Evolutionary conservation across 495 filamentous ascomycete species (phyloP), one percentile per base, ranked within the genome.

Genomic region (Hypoxylon trugodes): DNA sequence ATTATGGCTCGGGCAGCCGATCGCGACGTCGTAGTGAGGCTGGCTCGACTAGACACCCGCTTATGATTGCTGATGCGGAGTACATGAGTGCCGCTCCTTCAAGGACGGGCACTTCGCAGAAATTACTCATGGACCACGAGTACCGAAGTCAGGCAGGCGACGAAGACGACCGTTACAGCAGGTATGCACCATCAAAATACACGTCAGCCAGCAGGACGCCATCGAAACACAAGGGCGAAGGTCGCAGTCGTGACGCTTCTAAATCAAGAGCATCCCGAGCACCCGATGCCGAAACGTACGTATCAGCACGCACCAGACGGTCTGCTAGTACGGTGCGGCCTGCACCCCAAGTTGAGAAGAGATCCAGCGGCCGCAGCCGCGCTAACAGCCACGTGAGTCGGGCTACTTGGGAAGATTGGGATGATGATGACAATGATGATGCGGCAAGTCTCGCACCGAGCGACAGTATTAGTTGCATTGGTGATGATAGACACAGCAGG

Each of bases 381-480:
- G 49, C 69, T 6, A 61, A 38, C 26, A 73, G 69, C 59, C 60
- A 70, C 30, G 43, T 65, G 8, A 48, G 45, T 18, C 18, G 16
- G 16, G 45, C 45, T 3, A 65, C 54, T 36, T 48, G 76, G 22
- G 59, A 52, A 13, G 50, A 59, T 28, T 65, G 52, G 48, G 59
- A 51, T 6, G 70, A 65, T 1, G 40, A 47, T 3, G 33, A 37
- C 41, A 53, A 38, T 10, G 69, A 65, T 9, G 51, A 63, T 4
- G 59, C 35, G 22, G 66, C 45, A 6, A 73, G 68, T 36, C 60
- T 85, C 25, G 77, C 71, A 12, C 84, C 85, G 1, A 79, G 79
- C 58, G 85, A 87, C 67, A 85, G 81, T 66, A 76, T 85, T 42
- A 85, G 82, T 63, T 80, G 82, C 68, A 79, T 82, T 2, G 77